These are phyloP conservation scores for Aurinia saxatilis DNA, from an alignment of 345 rosid species.

Conservation along the genomic window DNA sequence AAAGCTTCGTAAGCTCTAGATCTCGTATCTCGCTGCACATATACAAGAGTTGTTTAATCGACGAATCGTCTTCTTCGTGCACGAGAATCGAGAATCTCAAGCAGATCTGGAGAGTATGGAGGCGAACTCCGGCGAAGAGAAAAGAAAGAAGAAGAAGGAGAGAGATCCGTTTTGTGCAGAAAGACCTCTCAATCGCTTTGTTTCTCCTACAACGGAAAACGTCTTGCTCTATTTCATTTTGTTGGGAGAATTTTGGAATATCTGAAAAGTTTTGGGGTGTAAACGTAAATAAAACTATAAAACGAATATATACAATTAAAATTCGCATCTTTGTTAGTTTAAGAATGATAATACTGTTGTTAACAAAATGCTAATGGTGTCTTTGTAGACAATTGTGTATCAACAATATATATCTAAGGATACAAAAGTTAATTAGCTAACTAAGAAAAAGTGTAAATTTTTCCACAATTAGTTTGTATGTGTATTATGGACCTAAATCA, in stretches of 20 bases:
- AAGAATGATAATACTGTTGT: background rate
- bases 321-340: slow-evolving; percentile 2
- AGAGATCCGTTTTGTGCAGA: slow-evolving; percentile 30
- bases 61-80: slow-evolving; percentile 5
- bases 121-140: slow-evolving; percentile 17
- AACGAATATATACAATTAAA: background rate
- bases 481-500: no score
- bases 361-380: no score
- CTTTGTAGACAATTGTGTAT: no score
- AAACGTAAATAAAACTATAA: background rate
- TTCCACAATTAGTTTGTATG: no score
- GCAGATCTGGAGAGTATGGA: slow-evolving; percentile 24
- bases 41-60: background rate
- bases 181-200: background rate
- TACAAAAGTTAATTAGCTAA: no score
- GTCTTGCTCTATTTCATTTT: slow-evolving; percentile 4
- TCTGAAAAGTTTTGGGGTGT: background rate
- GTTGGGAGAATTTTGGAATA: background rate
- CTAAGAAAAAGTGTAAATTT: no score
- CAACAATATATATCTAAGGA: no score
- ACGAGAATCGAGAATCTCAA: slow-evolving; percentile 8
- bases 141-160: slow-evolving; percentile 11
- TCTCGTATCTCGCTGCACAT: slow-evolving; percentile 17
- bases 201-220: slow-evolving; percentile 19
- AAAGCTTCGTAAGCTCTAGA: slow-evolving; percentile 17